Evolutionary conservation across 345 rosid species (phyloP), one percentile per base, ranked within the genome.

Genomic region (Rhodomyrtus tomentosa): DNA sequence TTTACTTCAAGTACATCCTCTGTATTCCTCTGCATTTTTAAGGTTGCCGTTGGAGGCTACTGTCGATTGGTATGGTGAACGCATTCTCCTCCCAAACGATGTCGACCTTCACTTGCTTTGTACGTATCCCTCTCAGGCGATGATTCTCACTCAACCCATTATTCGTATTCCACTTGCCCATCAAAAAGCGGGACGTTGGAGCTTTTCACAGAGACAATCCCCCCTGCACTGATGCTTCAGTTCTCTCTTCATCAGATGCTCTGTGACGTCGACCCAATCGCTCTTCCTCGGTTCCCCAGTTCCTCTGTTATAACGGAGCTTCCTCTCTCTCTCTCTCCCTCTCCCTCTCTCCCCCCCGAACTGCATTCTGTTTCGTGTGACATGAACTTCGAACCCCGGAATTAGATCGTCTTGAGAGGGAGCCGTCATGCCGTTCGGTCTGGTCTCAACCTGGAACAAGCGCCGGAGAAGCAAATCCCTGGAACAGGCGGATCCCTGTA

Each of bases 381-480:
- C 58, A 55, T 24, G 58, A 55, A 55, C n/a, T 24, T 25, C 10
- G 27, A 22, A 24, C 13, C 58, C 58, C 13, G 11, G 58, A 55
- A 55, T 22, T 55, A 83, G 53, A 59, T 79, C 55, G 8, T 54
- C 58, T 49, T 52, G 22, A 32, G 53, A 84, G 59, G 54, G 52
- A 58, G 76, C 36, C 52, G 27, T 15, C 21, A 96, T 96, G 98
- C 98, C 96, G 73, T 95, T 96, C 83, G 93, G 95, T 56, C 87
- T 96, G 82, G 97, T 96, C 68, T 93, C 98, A 0, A 98, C 98
- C 18, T 96, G 99, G 98, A 94, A 94, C 92, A 96, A 95, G 91
- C 92, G 99, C 85, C 84, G 98, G 89, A 92, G 98, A 88, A 94
- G 94, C 96, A 94, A 90, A 92, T 92, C 98, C 81, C 94, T 91